Conservation (phyloP, 192 early-diverging fungal species). For the Chytriomyces hyalinus region DNA sequence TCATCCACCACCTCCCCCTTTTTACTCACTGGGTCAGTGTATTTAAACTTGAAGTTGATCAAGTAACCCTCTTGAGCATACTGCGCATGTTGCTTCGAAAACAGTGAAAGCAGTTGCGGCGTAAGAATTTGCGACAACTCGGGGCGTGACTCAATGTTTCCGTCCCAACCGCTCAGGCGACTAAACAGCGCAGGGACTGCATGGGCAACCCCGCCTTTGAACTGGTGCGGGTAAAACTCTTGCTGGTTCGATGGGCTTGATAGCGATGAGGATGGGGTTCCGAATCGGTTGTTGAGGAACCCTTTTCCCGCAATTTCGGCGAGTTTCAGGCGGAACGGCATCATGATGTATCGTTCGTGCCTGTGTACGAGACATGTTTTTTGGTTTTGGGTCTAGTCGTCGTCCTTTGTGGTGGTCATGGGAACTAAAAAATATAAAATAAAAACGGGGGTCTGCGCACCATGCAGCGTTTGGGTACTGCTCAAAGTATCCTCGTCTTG, state of each 20-base stretch:
- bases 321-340: conserved; percentile 24
- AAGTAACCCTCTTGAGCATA: not conserved
- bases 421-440: too few relatives aligned
- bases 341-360: conserved; percentile 23
- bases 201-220: not conserved
- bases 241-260: not conserved
- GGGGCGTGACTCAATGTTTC: not conserved
- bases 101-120: not conserved
- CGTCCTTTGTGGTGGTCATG: too few relatives aligned
- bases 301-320: conserved; percentile 14
- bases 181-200: conserved; percentile 12
- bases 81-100: not conserved
- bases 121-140: not conserved
- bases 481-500: too few relatives aligned
- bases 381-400: too few relatives aligned
- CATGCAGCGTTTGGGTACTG: too few relatives aligned
- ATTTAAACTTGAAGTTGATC: conserved; percentile 7
- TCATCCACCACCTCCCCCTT: not conserved
- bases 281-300: conserved; percentile 27
- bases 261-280: not conserved
- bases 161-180: conserved; percentile 22
- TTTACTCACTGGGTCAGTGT: not conserved
- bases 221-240: conserved; percentile 1
- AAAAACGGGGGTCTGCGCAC: too few relatives aligned
- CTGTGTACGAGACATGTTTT: not conserved